Percentiles rank a stretch among this genome's conserved stretches.
Evolutionary conservation across 2,329 filamentous ascomycete species (phyloP).

Genomic region (Bipolaris gigantea): DNA sequence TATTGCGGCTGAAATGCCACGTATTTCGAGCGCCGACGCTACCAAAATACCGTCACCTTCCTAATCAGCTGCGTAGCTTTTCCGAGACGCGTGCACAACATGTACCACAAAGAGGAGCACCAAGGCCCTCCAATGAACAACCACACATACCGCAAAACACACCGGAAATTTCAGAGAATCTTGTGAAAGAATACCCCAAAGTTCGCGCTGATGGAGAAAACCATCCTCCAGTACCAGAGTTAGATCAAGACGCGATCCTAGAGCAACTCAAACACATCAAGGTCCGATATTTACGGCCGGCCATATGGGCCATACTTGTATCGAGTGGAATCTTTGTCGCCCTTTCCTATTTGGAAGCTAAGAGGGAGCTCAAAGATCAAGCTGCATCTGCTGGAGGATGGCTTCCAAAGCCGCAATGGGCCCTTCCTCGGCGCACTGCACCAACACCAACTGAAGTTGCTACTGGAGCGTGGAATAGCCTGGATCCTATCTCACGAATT

Average conservation of each 20-base stretch:
- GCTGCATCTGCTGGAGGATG: constrained; percentile 12
- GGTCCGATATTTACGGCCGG: constrained; percentile 33
- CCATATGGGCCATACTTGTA: constrained; percentile 33
- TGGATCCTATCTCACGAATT: constrained; percentile 33
- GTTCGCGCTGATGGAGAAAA: background rate
- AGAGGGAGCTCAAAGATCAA: constrained; percentile 26
- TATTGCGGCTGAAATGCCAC: constrained; percentile 5
- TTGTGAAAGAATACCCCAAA: constrained; percentile 8
- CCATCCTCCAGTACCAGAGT: background rate
- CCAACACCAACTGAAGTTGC: constrained; percentile 35
- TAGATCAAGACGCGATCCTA: background rate
- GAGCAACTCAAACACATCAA: constrained; percentile 16
- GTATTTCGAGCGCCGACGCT: background rate
- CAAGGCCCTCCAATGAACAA: constrained; percentile 8
- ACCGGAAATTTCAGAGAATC: constrained; percentile 3
- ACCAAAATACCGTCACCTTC: background rate
- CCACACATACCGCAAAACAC: constrained; percentile 9
- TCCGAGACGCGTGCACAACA: constrained; percentile 8
- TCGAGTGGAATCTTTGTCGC: constrained; percentile 33
- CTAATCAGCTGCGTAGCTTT: constrained; percentile 4
- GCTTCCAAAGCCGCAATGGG: constrained; percentile 25
- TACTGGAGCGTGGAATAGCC: constrained; percentile 26
- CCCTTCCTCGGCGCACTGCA: constrained; percentile 15
- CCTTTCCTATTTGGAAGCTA: constrained; percentile 36
- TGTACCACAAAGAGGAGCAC: constrained; percentile 5